Conservation (phyloP, 352 stramenopile genomes). For the Aphanomyces stellatus region DNA sequence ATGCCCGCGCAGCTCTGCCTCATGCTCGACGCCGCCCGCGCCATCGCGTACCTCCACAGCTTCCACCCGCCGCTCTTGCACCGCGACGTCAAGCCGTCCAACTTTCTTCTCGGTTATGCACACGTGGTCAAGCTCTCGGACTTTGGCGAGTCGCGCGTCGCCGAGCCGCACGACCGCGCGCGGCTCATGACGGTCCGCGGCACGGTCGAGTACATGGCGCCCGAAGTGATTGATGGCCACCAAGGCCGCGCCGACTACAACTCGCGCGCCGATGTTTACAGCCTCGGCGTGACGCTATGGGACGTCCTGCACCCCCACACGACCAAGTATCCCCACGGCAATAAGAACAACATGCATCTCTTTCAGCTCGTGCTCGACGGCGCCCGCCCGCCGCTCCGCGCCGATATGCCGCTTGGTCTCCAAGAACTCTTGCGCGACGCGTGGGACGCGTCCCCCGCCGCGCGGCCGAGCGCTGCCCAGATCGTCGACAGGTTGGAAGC, state of each 20-base stretch:
- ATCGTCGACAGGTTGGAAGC: constrained; percentile 41
- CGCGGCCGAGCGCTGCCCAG: constrained; percentile 35
- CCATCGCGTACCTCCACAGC: constrained; percentile 41
- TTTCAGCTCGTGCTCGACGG: constrained; percentile 44
- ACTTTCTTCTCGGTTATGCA: constrained; percentile 37
- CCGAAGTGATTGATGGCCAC: constrained; percentile 68
- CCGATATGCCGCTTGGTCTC: constrained; percentile 31
- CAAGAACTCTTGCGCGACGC: constrained; percentile 43
- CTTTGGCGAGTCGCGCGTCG: constrained; percentile 37
- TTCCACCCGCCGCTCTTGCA: constrained; percentile 40
- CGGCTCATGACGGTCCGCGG: constrained; percentile 25
- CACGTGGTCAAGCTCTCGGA: constrained; percentile 43
- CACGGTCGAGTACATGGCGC: constrained; percentile 73
- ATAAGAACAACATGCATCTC: constrained; percentile 40
- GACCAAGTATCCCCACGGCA: constrained; percentile 36
- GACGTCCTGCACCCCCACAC: constrained; percentile 47
- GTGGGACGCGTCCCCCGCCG: constrained; percentile 44
- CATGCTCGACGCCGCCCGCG: constrained; percentile 39
- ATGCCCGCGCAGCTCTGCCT: constrained; percentile 33
- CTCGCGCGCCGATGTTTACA: constrained; percentile 65
- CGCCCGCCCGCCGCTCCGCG: constrained; percentile 36
- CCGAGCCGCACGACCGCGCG: background rate
- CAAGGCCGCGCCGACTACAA: constrained; percentile 40
- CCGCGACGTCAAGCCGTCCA: constrained; percentile 36
- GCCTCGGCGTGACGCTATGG: constrained; percentile 68